Conservation (phyloP, 2,329 filamentous ascomycete species). For the Colletotrichum siamense region DNA sequence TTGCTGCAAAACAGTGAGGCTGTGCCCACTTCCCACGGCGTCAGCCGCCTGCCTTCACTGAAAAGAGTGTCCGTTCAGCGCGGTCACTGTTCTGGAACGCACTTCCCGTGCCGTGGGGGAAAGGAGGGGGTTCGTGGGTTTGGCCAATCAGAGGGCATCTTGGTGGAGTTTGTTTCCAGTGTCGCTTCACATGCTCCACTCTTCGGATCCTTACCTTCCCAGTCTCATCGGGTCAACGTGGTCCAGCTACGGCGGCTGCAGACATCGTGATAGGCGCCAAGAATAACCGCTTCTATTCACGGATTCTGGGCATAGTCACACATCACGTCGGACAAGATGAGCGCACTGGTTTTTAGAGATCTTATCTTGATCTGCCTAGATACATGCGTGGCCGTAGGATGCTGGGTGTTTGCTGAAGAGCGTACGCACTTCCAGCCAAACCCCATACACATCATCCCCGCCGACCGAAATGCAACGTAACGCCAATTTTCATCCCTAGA, state of each 20-base stretch:
- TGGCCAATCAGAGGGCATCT: not conserved
- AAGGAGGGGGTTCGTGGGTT: not conserved
- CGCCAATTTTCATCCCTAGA: conserved; percentile 17
- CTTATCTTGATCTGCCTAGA: conserved; percentile 1
- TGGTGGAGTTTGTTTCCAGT: not conserved
- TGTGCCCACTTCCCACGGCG: not conserved
- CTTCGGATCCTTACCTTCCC: not conserved
- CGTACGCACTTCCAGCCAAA: not conserved
- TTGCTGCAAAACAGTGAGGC: conserved; percentile 1
- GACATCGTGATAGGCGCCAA: not conserved
- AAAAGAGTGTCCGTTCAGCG: not conserved
- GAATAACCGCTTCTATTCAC: not conserved
- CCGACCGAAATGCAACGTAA: conserved; percentile 7
- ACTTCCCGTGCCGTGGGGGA: not conserved
- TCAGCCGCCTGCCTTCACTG: not conserved
- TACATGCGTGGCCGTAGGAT: conserved; percentile 16
- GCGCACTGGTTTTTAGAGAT: not conserved
- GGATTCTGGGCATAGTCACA: not conserved
- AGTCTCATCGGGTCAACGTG: not conserved
- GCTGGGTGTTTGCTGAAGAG: not conserved
- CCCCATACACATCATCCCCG: not conserved
- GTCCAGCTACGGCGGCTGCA: not conserved
- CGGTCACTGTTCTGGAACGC: conserved; percentile 2
- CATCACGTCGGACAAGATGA: not conserved
- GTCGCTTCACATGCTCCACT: conserved; percentile 15